Evolutionary conservation across 2,329 filamentous ascomycete species (phyloP), one percentile per base, ranked within the genome.

Genomic region (Botrytis paeoniae): DNA sequence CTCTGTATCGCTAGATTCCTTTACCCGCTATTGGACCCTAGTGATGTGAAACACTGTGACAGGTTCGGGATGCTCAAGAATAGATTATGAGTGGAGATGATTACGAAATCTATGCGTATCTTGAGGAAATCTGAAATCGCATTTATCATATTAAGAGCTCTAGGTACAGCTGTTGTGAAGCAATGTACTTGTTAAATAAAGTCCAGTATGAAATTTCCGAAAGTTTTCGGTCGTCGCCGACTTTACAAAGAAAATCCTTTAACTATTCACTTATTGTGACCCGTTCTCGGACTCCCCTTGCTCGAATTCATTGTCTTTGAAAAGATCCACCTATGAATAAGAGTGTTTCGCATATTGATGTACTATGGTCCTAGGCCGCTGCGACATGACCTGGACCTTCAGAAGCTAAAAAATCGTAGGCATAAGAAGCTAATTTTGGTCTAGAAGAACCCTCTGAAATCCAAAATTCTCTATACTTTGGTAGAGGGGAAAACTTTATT

Each of bases 31-130:
- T 54, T 70, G 25, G 41, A 51, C 32, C 57, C 57, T 70, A 37
- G 41, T 25, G 43, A 63, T 25, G 54, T 45, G 62, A 45, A 35
- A 41, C 70, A 18, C 32, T 57, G 70, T 54, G 25, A 48, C 51
- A 72, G 70, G 25, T 32, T 37, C 37, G 54, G 29, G 48, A 71
- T 43, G 43, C 37, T 61, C 57, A 48, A 51, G 18, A 62, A 70
- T 62, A 54, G 37, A 48, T 72, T 39, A 25, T 70, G 18, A 69
- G 63, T 61, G 54, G 63, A 51, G 63, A 35, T 37, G 29, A 60
- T 69, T 72, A 72, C 51, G 54, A 69, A 70, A 70, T 29, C 54
- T n/a, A 61, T 70, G 54, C 29, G 68, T 45, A 45, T 65, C 29
- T 65, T 22, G 60, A 71, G 39, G 45, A 71, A 57, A 14, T 66